Conservation (phyloP, 2,329 filamentous ascomycete genomes). For the Colletotrichum chrysophilum region DNA sequence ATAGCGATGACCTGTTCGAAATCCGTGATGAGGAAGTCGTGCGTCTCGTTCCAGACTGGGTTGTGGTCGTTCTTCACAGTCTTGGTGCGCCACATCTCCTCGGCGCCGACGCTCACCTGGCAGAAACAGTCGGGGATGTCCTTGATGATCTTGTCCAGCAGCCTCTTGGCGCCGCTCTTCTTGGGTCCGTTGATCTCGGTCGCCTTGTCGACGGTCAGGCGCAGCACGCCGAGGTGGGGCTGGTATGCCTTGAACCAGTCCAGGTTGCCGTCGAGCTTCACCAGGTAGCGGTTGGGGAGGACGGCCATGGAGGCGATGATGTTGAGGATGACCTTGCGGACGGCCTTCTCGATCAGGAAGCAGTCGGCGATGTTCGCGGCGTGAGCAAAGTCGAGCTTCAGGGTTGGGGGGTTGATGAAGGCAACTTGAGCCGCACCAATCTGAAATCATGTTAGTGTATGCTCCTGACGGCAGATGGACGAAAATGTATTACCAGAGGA, state of each 20-base stretch:
- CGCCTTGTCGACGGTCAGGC: slow-evolving; percentile 47
- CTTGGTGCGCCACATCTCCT: slow-evolving; percentile 46
- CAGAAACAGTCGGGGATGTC: slow-evolving; percentile 53
- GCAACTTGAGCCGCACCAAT: slow-evolving; percentile 53
- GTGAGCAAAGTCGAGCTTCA: slow-evolving; percentile 52
- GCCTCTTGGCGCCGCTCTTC: slow-evolving; percentile 34
- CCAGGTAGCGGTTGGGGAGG: slow-evolving; percentile 53
- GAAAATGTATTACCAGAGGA: slow-evolving; percentile 41
- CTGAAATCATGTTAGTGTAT: slow-evolving; percentile 27
- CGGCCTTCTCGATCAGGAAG: slow-evolving; percentile 41
- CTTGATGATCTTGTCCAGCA: slow-evolving; percentile 47
- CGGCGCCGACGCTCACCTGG: slow-evolving; percentile 47
- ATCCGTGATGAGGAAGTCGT: slow-evolving; percentile 51
- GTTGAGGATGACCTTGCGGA: slow-evolving; percentile 48
- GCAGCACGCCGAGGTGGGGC: slow-evolving; percentile 45
- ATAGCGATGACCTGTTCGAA: slow-evolving; percentile 45
- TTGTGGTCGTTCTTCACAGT: slow-evolving; percentile 42
- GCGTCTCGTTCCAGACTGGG: slow-evolving; percentile 52
- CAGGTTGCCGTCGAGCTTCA: slow-evolving; percentile 49
- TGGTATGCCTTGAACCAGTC: slow-evolving; percentile 55
- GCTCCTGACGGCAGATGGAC: background rate
- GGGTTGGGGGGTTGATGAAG: slow-evolving; percentile 52
- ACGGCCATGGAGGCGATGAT: slow-evolving; percentile 50
- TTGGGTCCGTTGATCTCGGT: slow-evolving; percentile 39
- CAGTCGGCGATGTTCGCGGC: slow-evolving; percentile 49